A percentile compares a stretch with the other conserved stretches of the same genome.
Evolutionary conservation across 441 rosid genomes (phyloP).

Genomic region (Syzygium syzygioides): DNA sequence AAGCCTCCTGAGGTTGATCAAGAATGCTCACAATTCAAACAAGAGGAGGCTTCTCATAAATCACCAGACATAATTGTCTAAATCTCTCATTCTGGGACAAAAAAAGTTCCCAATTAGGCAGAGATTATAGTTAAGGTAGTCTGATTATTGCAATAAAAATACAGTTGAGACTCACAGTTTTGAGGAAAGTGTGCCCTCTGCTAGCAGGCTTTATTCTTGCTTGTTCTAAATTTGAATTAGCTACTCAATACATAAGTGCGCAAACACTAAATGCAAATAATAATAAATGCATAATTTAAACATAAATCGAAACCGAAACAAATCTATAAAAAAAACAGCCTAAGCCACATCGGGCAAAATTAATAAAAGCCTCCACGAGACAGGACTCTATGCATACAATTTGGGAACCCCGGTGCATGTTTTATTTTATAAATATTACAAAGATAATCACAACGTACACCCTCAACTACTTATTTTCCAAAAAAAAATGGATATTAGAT

Average conservation of each 20-base stretch:
- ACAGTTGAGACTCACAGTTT: background rate
- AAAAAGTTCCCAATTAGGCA: background rate
- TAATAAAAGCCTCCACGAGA: background rate
- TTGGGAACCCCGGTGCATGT: background rate
- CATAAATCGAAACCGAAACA: background rate
- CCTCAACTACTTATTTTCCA: background rate
- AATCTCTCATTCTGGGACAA: background rate
- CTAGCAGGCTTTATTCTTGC: background rate
- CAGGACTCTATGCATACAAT: background rate
- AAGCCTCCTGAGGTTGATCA: conserved; percentile 17
- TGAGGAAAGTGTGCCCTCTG: background rate
- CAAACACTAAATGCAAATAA: background rate
- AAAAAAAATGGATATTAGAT: background rate
- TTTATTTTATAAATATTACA: too few relatives aligned
- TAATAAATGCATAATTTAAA: background rate
- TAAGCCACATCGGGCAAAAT: background rate
- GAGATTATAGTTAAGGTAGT: background rate
- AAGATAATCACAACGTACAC: background rate
- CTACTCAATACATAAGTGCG: background rate
- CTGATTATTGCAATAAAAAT: background rate
- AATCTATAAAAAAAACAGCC: background rate
- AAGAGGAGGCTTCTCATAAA: background rate
- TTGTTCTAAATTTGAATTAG: background rate
- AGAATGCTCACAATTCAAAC: conserved; percentile 33
- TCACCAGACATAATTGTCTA: background rate